Evolutionary conservation across 805 yeast species (phyloP).

Genomic region (Groenewaldozyma salmanticensis): DNA sequence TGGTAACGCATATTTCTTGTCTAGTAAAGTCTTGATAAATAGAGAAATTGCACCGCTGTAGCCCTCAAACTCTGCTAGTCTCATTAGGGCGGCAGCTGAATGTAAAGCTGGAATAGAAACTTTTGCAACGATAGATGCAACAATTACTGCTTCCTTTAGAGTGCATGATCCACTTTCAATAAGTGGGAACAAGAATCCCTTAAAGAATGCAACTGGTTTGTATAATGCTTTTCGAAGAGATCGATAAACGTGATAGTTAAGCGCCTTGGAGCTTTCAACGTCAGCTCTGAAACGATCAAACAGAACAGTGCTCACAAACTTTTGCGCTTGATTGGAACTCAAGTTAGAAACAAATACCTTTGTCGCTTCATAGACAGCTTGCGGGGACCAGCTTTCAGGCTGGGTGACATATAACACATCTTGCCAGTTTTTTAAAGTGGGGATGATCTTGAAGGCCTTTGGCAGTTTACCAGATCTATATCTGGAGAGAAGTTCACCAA

Average conservation of each 20-base stretch:
- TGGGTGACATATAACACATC: slow-evolving; percentile 87
- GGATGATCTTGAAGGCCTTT: slow-evolving; percentile 90
- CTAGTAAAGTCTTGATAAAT: slow-evolving; percentile 79
- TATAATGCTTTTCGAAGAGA: slow-evolving; percentile 86
- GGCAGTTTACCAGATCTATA: slow-evolving; percentile 96
- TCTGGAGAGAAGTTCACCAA: slow-evolving; percentile 75
- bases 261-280: slow-evolving; percentile 34
- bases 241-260: slow-evolving; percentile 89
- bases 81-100: slow-evolving; percentile 89
- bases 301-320: slow-evolving; percentile 47
- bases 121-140: slow-evolving; percentile 81
- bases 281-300: slow-evolving; percentile 34
- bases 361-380: slow-evolving; percentile 90
- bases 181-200: slow-evolving; percentile 88
- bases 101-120: slow-evolving; percentile 91
- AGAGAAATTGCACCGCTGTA: slow-evolving; percentile 84
- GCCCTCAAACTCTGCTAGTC: slow-evolving; percentile 61
- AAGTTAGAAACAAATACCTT: slow-evolving; percentile 86
- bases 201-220: slow-evolving; percentile 96
- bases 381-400: slow-evolving; percentile 92
- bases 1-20: slow-evolving; percentile 93
- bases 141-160: slow-evolving; percentile 88
- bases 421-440: slow-evolving; percentile 90
- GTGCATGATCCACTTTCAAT: slow-evolving; percentile 76
- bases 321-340: slow-evolving; percentile 80